phyloP scores from a whole-genome alignment of 2,329 filamentous ascomycete species.

The Fusarium neocosmosporiellum region DNA sequence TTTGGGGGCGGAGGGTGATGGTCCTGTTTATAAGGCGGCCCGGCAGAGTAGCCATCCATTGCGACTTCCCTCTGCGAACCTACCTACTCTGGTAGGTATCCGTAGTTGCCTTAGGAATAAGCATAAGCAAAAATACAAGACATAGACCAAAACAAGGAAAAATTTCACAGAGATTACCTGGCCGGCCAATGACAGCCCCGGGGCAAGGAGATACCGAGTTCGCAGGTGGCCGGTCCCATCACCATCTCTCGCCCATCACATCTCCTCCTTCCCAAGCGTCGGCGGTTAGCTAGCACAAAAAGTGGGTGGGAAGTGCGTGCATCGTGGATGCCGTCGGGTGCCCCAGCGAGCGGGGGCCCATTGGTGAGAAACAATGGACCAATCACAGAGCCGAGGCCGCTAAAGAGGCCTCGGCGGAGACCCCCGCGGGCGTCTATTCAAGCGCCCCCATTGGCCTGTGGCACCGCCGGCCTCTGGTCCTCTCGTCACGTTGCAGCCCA shows the following conservation, averaged over 20 bases:
- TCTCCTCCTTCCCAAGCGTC: conserved; percentile 27
- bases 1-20: conserved; percentile 48
- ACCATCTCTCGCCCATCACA: conserved; percentile 38
- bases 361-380: conserved; percentile 25
- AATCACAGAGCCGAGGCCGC: conserved; percentile 22
- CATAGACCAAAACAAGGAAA: conserved; percentile 5
- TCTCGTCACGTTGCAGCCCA: conserved; percentile 39
- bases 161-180: conserved; percentile 8
- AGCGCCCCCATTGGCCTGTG: conserved; percentile 37
- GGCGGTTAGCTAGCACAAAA: conserved; percentile 38
- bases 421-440: conserved; percentile 40
- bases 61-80: conserved; percentile 4
- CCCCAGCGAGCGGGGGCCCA: conserved; percentile 12
- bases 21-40: conserved; percentile 46
- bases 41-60: conserved; percentile 25
- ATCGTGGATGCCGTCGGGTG: conserved; percentile 4
- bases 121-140: conserved; percentile 7
- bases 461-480: conserved; percentile 29
- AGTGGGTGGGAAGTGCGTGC: conserved; percentile 38
- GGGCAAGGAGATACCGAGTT: conserved; percentile 37
- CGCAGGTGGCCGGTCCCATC: conserved; percentile 19
- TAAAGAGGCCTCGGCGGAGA: conserved; percentile 22
- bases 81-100: too few relatives aligned
- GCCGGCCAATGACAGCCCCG: conserved; percentile 29
- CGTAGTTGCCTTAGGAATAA: conserved; percentile 25